These are phyloP conservation scores for Komagataella kurtzmanii DNA, from an alignment of 805 yeast genomes.

Conservation along the genomic window DNA sequence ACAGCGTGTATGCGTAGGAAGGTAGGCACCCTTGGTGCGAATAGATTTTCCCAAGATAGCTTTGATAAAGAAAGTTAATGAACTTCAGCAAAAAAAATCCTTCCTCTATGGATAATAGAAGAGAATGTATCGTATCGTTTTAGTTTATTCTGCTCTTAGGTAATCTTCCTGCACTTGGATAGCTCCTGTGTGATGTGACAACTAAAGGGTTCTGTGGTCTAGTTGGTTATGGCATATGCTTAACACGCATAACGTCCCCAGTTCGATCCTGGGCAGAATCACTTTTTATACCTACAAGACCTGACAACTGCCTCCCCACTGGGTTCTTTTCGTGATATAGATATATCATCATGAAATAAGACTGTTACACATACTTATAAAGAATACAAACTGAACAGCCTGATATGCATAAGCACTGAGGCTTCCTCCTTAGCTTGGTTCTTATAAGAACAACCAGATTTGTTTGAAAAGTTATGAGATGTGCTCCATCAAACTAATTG, in stretches of 20 bases:
- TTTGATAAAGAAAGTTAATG: too few relatives aligned
- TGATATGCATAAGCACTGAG: background rate
- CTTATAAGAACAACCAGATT: background rate
- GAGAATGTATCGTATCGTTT: too few relatives aligned
- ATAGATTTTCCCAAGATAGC: too few relatives aligned
- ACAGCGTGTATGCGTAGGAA: too few relatives aligned
- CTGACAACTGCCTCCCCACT: too few relatives aligned
- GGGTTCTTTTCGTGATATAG: too few relatives aligned
- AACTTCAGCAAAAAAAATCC: too few relatives aligned
- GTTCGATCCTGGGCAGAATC: constrained; percentile 96
- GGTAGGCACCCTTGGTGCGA: too few relatives aligned
- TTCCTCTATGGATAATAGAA: too few relatives aligned
- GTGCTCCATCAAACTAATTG: background rate
- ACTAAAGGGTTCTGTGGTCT: background rate
- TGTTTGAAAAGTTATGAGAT: background rate
- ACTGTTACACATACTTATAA: background rate
- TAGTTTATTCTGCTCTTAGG: too few relatives aligned
- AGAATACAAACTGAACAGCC: background rate
- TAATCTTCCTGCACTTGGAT: too few relatives aligned
- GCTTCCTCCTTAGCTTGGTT: background rate
- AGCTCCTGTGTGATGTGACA: too few relatives aligned
- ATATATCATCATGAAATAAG: background rate
- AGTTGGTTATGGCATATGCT: constrained; percentile 99
- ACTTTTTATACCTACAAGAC: background rate
- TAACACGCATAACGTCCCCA: constrained; percentile 99